Conservation (phyloP, 768 basidiomycete species). For the Tylopilus felleus region DNA sequence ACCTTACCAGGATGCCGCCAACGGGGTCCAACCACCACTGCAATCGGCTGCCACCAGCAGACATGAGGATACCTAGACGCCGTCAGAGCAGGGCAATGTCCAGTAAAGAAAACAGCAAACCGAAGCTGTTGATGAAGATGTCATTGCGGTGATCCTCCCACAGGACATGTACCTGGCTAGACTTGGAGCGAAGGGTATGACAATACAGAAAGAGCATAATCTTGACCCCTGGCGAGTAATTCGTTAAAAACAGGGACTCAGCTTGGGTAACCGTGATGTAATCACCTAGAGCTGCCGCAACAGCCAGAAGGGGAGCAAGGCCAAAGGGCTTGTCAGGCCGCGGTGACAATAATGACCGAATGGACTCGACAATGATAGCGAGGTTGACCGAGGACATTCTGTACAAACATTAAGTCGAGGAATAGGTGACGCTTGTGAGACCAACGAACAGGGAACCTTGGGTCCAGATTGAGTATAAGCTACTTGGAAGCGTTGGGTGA, state of each 20-base stretch:
- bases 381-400: constrained; percentile 93
- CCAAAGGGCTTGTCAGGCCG: constrained; percentile 61
- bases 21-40: constrained; percentile 83
- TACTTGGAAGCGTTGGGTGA: not conserved
- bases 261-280: not conserved
- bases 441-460: constrained; percentile 47
- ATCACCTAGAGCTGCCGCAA: constrained; percentile 71
- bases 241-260: not conserved
- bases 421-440: not conserved
- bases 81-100: not conserved
- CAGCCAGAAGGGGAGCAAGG: constrained; percentile 78
- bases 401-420: constrained; percentile 3
- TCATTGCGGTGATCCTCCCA: constrained; percentile 98
- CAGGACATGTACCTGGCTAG: constrained; percentile 90
- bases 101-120: constrained; percentile 34
- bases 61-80: constrained; percentile 73
- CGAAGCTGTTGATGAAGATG: constrained; percentile 78
- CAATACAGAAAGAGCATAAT: constrained; percentile 86
- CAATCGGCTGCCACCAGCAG: constrained; percentile 74
- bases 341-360: constrained; percentile 64
- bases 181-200: constrained; percentile 68
- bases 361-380: constrained; percentile 85
- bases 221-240: constrained; percentile 62
- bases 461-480: constrained; percentile 1
- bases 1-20: constrained; percentile 68